phyloP scores from a whole-genome alignment of 306 rosid genomes.

The Sechiopsis laciniata region DNA sequence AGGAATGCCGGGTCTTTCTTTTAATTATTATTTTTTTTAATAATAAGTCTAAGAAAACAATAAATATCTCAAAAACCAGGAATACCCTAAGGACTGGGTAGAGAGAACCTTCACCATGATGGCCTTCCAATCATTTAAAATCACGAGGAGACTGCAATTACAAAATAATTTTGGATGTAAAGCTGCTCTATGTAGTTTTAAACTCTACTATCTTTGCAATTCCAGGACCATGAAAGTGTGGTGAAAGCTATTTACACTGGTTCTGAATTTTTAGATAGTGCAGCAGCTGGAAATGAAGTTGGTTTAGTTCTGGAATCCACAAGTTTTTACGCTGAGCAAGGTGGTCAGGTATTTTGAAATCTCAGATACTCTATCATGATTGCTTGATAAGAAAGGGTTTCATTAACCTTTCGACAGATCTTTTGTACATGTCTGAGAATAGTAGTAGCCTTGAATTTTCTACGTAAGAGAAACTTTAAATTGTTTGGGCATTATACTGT shows the following conservation, averaged over 20 bases:
- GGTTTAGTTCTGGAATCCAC: slow-evolving; percentile 83
- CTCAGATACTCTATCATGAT: background rate
- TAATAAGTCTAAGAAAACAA: no score
- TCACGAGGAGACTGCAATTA: no score
- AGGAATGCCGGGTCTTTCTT: no score
- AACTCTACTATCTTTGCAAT: slow-evolving; percentile 22
- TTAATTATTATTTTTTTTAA: no score
- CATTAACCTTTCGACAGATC: background rate
- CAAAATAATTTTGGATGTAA: no score
- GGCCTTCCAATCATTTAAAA: no score
- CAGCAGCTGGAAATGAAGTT: slow-evolving; percentile 49
- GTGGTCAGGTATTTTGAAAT: slow-evolving; percentile 78
- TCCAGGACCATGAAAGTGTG: slow-evolving; percentile 72
- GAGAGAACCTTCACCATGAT: no score
- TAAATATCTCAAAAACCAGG: no score
- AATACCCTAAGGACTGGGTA: no score
- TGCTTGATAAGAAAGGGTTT: slow-evolving; percentile 11
- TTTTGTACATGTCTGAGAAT: background rate
- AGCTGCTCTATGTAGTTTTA: background rate
- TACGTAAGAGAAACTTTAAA: no score
- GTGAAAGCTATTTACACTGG: slow-evolving; percentile 85
- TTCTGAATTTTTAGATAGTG: slow-evolving; percentile 52
- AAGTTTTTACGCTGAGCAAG: slow-evolving; percentile 98
- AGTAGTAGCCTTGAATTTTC: background rate
- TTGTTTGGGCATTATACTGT: background rate